Base-by-base conservation (phyloP, 345 rosid genomes). In the Sisymbrium altissimum region DNA sequence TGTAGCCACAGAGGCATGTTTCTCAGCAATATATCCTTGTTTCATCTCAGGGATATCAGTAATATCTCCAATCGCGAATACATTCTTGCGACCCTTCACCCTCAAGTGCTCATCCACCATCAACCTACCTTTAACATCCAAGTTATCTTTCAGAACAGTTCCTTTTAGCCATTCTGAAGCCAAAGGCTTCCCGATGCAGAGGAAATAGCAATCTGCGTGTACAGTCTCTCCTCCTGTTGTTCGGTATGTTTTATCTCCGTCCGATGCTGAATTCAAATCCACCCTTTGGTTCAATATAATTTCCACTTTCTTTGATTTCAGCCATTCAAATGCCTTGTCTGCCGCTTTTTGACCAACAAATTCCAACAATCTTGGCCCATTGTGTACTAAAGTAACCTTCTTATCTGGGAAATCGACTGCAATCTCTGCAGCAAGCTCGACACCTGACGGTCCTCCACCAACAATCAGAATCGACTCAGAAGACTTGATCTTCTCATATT, bases 381-480 rank as follows among this genome's bases (percentile, higher is more conserved):
- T 77, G 71, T 89, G 91, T 52, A 86, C 94, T 32, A 89, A 79
- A 2, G 83, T 85, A 46, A 85, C 83, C 72, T 85, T 73, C 81
- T 85, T 89, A 40, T 78, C 86, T 0, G 91, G 91, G 58, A 83
- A 89, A 71, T 82, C 88, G 1, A 82, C 86, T 19, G 93, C 86
- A 55, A 94, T 84, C 74, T 94, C 97, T 19, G 87, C 98, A 13
- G 95, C 97, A 78, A 94, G 89, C 80, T 94, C 97, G 5, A 94
- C 96, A 46, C 96, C 98, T 9, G 93, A 79, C 0, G 97, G 98
- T 50, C 98, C 98, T 54, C 97, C 98, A 78, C 98, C 98, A 58
- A 94, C 84, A 14, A 91, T 87, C 75, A 94, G 81, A 84, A 94
- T 72, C 9, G 95, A 94, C 41, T 63, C 73, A 43, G 93, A 87